Evolutionary conservation across 2,329 filamentous ascomycete genomes (phyloP), one percentile per base, ranked within the genome.

Genomic region (Cladorrhinum sp.): DNA sequence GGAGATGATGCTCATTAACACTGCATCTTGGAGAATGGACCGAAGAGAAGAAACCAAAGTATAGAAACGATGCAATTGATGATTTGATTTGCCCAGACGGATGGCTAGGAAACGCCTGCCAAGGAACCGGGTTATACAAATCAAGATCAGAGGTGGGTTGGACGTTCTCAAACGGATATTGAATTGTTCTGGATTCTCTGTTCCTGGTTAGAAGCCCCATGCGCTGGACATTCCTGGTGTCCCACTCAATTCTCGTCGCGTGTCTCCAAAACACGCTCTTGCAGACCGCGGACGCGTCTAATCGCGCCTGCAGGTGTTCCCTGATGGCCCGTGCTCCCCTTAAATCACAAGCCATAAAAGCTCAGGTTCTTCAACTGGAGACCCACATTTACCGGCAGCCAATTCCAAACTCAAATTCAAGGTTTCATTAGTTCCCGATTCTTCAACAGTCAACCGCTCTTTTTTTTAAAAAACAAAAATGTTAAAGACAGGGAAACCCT

Each of bases 1-100:
- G 41, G 61, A 50, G 61, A 60, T 45, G 61, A 49, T 51, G 63
- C 68, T 70, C 71, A 73, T 74, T 60, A 69, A 72, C 64, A 59
- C 60, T 45, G 41, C 59, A 59, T 57, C n/a, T 53, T 62, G 60
- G 59, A 27, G 38, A 57, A 10, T 29, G 16, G 7, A 41, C 6
- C 7, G 10, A 4, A 12, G 41, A 45, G 10, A 45, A 45, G 8
- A n/a, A 45, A 18, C n/a, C n/a, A n/a, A n/a, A n/a, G n/a, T 41
- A 13, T 4, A 41, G 36, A 41, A 41, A 41, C 16, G 36, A 12
- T 45, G 29, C 6, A 32, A 32, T 32, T 36, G 23, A 24, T 13
- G n/a, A 29, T 10, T 8, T 18, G 38, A 20, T 25, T 32, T 7
- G 50, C 12, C 12, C 23, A 22, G 25, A 36, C 41, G 29, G 6